Evolutionary conservation across 2,329 filamentous ascomycete genomes (phyloP), one percentile per base, ranked within the genome.

Genomic region (Beauveria sp.): DNA sequence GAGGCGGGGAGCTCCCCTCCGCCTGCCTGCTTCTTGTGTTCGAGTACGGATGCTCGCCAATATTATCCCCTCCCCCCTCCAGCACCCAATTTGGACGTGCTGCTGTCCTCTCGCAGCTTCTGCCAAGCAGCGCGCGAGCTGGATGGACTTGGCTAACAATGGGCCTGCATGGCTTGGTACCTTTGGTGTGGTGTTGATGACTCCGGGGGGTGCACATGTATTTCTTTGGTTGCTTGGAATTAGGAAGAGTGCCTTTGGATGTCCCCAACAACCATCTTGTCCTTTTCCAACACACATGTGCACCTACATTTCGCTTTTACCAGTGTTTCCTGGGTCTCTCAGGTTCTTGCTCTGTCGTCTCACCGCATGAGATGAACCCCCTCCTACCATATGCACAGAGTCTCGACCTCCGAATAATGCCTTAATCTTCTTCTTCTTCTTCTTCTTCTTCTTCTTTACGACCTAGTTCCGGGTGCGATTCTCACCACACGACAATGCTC

Each of bases 401-500:
- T 41, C 37, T 16, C 12, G 51, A 20, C 37, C 14, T 40, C 7
- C 20, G 40, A 50, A 53, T 34, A 46, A 59, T 59, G 56, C 24
- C 56, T 53, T 53, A 37, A 52, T 30, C n/a, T 44, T n/a, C 24
- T 43, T 30, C 14, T 20, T 20, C n/a, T n/a, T 30, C n/a, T 44
- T n/a, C 24, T 43, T 30, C 14, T 20, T 20, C n/a, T n/a, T 40
- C 14, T 40, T 50, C 7, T 26, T 18, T 28, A 5, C 34, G 34
- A 37, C 34, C 12, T 14, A 37, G 12, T 46, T 34, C 20, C 24
- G 18, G 24, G 26, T 30, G 3, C 20, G 20, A 44, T 12, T 12
- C 14, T 40, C 30, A 56, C 47, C 43, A 16, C 40, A 24, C 34
- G 10, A 43, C 16, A 52, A 61, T 61, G 59, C 22, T 86, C 66